These are phyloP conservation scores for Barnettozyma salicaria DNA, from an alignment of 805 yeast genomes.

Conservation along the genomic window DNA sequence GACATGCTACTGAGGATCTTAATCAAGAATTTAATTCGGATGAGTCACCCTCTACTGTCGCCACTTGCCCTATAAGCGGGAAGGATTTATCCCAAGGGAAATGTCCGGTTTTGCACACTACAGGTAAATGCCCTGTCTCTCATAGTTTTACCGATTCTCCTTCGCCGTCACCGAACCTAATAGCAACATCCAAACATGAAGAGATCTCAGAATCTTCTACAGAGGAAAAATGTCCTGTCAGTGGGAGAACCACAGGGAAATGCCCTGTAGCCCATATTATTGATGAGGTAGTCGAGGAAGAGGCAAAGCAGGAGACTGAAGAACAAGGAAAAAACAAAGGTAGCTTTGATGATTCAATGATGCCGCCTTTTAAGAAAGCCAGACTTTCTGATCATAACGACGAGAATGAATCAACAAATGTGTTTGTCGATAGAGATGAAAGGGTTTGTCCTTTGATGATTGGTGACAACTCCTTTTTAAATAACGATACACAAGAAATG, in stretches of 20 bases:
- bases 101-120: constrained; percentile 24
- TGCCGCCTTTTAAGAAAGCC: too few relatives aligned
- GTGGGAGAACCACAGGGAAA: constrained; percentile 16
- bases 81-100: constrained; percentile 17
- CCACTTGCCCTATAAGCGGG: constrained; percentile 15
- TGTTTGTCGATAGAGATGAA: constrained; percentile 21
- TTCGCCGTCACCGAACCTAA: constrained; percentile 3
- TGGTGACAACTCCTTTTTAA: constrained; percentile 33
- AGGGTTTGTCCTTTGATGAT: constrained; percentile 42
- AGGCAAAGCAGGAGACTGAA: constrained; percentile 1
- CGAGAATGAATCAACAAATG: neutral
- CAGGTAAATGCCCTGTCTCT: constrained; percentile 26
- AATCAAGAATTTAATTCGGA: too few relatives aligned
- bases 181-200: constrained; percentile 1
- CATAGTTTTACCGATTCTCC: constrained; percentile 9
- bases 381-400: too few relatives aligned
- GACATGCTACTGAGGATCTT: too few relatives aligned
- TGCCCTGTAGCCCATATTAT: constrained; percentile 24
- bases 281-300: constrained; percentile 6
- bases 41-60: constrained; percentile 2
- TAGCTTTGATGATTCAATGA: neutral
- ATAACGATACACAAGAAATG: neutral
- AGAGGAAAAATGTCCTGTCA: constrained; percentile 18
- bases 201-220: neutral
- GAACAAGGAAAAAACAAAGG: constrained; percentile 1